A percentile compares a stretch with the other conserved stretches of the same genome.
Conservation (phyloP, 805 yeast genomes). For the Yarrowia hollandica region DNA sequence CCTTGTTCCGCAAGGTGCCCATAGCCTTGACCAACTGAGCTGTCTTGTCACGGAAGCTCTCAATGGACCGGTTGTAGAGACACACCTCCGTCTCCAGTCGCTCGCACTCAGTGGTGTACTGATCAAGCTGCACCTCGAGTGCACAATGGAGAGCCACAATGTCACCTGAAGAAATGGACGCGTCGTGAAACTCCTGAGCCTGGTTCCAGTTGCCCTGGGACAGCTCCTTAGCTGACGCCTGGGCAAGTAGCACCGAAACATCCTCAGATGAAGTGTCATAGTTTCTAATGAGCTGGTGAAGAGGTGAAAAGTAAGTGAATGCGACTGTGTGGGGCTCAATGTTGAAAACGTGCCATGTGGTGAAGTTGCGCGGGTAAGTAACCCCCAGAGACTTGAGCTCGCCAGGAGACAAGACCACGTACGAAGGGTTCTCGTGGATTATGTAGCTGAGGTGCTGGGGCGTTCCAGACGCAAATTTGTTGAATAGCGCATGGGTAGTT, state of each 20-base stretch:
- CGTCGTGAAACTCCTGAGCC: conserved; percentile 24
- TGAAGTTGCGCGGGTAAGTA: not conserved
- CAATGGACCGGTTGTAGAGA: conserved; percentile 19
- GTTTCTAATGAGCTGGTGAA: conserved; percentile 12
- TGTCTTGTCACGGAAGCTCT: conserved; percentile 14
- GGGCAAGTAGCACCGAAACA: not conserved
- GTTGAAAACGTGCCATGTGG: conserved; percentile 28
- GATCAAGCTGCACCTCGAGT: conserved; percentile 14
- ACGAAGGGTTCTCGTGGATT: not conserved
- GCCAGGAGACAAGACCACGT: conserved; percentile 16
- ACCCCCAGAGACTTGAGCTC: conserved; percentile 14
- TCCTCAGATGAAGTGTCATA: conserved; percentile 7
- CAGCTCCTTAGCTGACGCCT: conserved; percentile 13
- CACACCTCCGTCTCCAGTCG: conserved; percentile 18
- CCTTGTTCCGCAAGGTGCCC: conserved; percentile 34
- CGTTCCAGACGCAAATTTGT: not conserved
- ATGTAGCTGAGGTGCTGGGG: conserved; percentile 7
- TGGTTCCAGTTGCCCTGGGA: conserved; percentile 21
- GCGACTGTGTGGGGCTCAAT: conserved; percentile 24
- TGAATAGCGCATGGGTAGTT: not conserved
- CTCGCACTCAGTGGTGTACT: conserved; percentile 22
- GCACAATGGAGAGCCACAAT: conserved; percentile 16
- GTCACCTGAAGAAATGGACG: conserved; percentile 9
- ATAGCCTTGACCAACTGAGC: conserved; percentile 26
- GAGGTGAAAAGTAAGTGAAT: conserved; percentile 21